Base-by-base conservation (phyloP, 768 basidiomycete species). In the Hemileccinum rubropunctum region DNA sequence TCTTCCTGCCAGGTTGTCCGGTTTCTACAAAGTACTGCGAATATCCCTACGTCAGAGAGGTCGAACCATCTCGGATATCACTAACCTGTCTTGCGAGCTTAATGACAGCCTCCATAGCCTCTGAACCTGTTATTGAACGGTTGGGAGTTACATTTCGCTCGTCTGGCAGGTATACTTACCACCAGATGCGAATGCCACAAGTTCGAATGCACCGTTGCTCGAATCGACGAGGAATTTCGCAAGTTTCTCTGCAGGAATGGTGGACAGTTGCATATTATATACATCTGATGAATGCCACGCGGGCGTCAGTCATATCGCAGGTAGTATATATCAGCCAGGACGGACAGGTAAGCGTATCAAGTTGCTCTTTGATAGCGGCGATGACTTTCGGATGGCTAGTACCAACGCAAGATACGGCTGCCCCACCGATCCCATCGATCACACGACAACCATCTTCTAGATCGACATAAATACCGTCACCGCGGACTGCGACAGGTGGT, bases 231-330 rank as follows among this genome's bases (percentile, higher is more conserved):
- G 68, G 14, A 77, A 63, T 37, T 81, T 76, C 2, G 91, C 90
- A 21, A 95, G 76, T 43, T 82, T 79, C 60, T 94, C 91, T 11
- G 92, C 90, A 42, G 91, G 88, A 46, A 82, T 75, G 56, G 82
- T 92, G 8, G 88, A 84, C 17, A 91, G 64, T 62, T 92, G 90
- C 81, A 90, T 84, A 55, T 87, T 91, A 62, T 91, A 94, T 6
- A 90, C 85, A 76, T 92, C 91, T 91, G 45, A 28, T 27, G 26
- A 6, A 42, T 10, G 26, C 11, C 39, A n/a, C 34, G 14, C 0
- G 6, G 11, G 41, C 11, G 8, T 47, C 34, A 52, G 34, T 37
- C 35, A 34, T 26, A 13, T 32, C 17, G 15, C 47, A 39, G 11
- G 43, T 39, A 39, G n/a, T n/a, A n/a, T n/a, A n/a, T n/a, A n/a